Evolutionary conservation across 2,329 filamentous ascomycete genomes (phyloP), one percentile per base, ranked within the genome.

Genomic region (Paramyrothecium roridum): DNA sequence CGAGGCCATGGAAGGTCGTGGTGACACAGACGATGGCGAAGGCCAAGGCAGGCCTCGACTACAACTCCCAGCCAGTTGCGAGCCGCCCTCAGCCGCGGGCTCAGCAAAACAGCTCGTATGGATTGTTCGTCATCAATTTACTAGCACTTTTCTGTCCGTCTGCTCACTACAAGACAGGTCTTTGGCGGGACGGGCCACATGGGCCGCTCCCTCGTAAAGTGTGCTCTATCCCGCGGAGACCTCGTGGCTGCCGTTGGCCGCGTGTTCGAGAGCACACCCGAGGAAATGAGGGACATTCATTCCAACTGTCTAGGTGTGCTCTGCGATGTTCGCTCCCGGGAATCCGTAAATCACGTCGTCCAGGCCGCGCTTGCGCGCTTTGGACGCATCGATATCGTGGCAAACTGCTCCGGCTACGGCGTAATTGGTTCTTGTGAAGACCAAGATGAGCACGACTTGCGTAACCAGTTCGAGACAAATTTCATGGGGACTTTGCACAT

Each of bases 111-210:
- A 88, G 69, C 83, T 92, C 59, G 88, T 93, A 75, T 98, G 93
- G 93, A 85, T 98, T 68, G 91, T 95, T 79, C 69, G 85, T 77
- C 30, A 50, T 45, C 30, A 37, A 16, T 54, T 17, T 37, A 47
- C 45, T 51, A 54, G 52, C 37, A 16, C 21, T 33, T 53, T 54
- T 17, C 37, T 21, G n/a, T 8, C 53, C 37, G 16, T 46, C 22
- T 45, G 19, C 55, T 59, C 23, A 63, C 53, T 12, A 43, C 43
- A 26, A 19, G 48, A 54, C 47, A 92, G 91, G 80, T 98, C 54
- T 99, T 97, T 73, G 95, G 95, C 50, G 93, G 91, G 50, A 97
- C 93, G n/a, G 95, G 95, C 54, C 95, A 99, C 67, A 96, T 98
- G 81, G 95, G 95, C 56, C 88, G 91, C 52, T 96, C 90, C 8